Evolutionary conservation across 306 rosid genomes (phyloP), one percentile per base, ranked within the genome.

Genomic region (Dryas alaskensis): DNA sequence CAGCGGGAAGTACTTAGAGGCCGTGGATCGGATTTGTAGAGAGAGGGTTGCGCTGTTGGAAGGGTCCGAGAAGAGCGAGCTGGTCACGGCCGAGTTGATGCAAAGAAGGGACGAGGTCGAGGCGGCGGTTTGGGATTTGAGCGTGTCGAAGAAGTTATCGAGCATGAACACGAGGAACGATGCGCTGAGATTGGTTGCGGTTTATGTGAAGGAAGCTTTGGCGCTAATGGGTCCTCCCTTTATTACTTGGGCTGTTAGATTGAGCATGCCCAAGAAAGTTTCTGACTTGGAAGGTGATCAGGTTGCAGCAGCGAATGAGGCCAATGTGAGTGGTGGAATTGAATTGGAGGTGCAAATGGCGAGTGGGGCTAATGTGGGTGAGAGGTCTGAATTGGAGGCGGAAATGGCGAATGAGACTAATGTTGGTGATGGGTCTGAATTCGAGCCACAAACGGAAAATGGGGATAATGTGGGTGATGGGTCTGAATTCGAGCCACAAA

Each of bases 11-110:
- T 92, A 77, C 60, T 51, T 75, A 17, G 82, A 70, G 10, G 88
- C 96, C 0, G 78, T 94, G 4, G 63, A 62, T 49, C 65, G 89
- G 73, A 82, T 94, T 4, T 94, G 97, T 95, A 81, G 85, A 44
- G 88, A 84, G 12, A 82, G 92, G 17, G 73, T 88, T n/a, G 27
- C 40, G 19, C 16, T 14, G 2, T 19, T 84, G 79, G 79, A 78
- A 75, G 48, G 8, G 12, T 65, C 63, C 1, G 88, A 47, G 7
- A 42, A 70, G 59, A 72, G 83, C 10, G 45, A 44, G 74, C 53
- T 91, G 58, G 31, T 86, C 16, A 53, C 87, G 0, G 75, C 17
- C 0, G 96, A 88, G 74, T 72, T 89, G 80, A 47, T 14, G 27
- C 72, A n/a, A 53, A 80, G 88, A 83, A 61, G 81, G 60, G 83